A percentile compares a stretch with the other conserved stretches of the same genome.
Conservation (phyloP, 352 stramenopile species). For the Phytophthora sojae region DNA sequence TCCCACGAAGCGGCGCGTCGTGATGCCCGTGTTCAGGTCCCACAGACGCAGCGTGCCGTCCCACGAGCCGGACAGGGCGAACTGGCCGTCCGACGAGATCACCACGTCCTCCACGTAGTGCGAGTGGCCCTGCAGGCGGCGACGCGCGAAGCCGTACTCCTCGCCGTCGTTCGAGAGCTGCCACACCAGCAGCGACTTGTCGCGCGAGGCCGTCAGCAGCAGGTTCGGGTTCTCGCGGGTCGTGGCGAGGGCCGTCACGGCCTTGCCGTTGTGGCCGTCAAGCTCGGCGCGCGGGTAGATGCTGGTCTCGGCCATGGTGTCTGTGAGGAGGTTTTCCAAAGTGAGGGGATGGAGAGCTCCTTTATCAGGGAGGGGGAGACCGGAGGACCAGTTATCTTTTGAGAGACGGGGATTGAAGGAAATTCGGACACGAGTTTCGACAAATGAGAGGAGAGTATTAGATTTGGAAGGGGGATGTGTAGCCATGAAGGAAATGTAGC, state of each 20-base stretch:
- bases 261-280: slow-evolving; percentile 91
- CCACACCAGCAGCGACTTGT: slow-evolving; percentile 95
- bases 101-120: slow-evolving; percentile 99
- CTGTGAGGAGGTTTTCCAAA: slow-evolving; percentile 37
- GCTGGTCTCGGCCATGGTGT: slow-evolving; percentile 79
- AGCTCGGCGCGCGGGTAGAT: slow-evolving; percentile 91
- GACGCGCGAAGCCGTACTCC: slow-evolving; percentile 98
- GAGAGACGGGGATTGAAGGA: neutral
- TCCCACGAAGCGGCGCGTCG: slow-evolving; percentile 98
- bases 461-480: neutral
- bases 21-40: slow-evolving; percentile 99
- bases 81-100: slow-evolving; percentile 99
- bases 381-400: neutral
- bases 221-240: slow-evolving; percentile 99
- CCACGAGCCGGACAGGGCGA: slow-evolving; percentile 99
- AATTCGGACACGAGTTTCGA: neutral
- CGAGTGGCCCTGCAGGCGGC: slow-evolving; percentile 97
- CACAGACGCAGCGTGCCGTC: slow-evolving; percentile 99
- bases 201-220: slow-evolving; percentile 97
- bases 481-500: neutral
- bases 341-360: slow-evolving; percentile 8
- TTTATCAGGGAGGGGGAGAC: neutral
- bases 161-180: slow-evolving; percentile 95
- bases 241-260: slow-evolving; percentile 96
- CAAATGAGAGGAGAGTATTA: neutral